phyloP scores from a whole-genome alignment of 2,329 filamentous ascomycete genomes.

The Coleophoma cylindrospora region DNA sequence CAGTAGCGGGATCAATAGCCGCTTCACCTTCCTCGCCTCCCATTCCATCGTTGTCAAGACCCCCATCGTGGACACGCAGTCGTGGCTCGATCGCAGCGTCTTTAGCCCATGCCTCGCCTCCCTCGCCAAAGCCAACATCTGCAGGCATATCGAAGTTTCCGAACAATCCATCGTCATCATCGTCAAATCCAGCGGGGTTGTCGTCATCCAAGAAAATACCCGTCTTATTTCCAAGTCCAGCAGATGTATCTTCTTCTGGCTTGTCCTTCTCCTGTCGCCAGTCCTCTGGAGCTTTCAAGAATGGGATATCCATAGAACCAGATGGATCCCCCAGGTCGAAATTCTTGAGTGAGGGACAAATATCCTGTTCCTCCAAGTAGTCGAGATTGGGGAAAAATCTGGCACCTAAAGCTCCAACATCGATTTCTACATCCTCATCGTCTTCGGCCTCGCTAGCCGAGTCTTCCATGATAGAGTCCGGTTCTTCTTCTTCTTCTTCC shows the following conservation, averaged over 20 bases:
- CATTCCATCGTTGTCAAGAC: conserved; percentile 46
- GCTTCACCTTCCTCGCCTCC: conserved; percentile 46
- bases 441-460: conserved; percentile 37
- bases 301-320: conserved; percentile 82
- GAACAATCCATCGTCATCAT: conserved; percentile 66
- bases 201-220: conserved; percentile 85
- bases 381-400: conserved; percentile 84
- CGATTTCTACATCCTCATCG: conserved; percentile 64
- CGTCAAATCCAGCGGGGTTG: conserved; percentile 75
- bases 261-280: conserved; percentile 69
- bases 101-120: conserved; percentile 54
- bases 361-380: conserved; percentile 76
- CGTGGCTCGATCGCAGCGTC: conserved; percentile 85
- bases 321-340: conserved; percentile 88
- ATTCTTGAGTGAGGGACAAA: conserved; percentile 90
- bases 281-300: conserved; percentile 83
- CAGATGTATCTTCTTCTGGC: conserved; percentile 40
- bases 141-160: conserved; percentile 64
- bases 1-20: conserved; percentile 59
- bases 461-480: conserved; percentile 27
- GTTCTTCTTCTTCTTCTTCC: conserved; percentile 33
- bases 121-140: conserved; percentile 1
- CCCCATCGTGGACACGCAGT: conserved; percentile 70
- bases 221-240: conserved; percentile 58
- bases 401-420: conserved; percentile 67